Evolutionary conservation across 2,329 filamentous ascomycete genomes (phyloP), one percentile per base, ranked within the genome.

Genomic region (Colletotrichum sp.): DNA sequence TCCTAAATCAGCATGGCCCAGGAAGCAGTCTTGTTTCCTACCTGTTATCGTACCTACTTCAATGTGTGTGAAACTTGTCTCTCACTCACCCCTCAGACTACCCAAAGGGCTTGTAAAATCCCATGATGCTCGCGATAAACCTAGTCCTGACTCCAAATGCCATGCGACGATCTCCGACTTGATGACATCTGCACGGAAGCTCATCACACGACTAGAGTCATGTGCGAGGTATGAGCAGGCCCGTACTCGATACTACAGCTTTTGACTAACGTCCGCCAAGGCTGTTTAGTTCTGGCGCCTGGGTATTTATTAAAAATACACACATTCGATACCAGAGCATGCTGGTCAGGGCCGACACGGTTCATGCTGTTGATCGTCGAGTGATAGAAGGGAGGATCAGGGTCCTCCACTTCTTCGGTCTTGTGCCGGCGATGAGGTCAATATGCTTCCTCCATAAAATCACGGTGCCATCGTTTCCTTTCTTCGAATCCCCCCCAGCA

Each of bases 351-450:
- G 36, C 16, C 8, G 5, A 9, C 0, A 1, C 6, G 4, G 9
- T 12, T 2, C 39, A 6, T 49, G 19, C 1, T 22, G 11, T 49
- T 13, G 0, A 4, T 22, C 7, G 44, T 49, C 4, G 1, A 13
- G 11, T 4, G 44, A 13, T 49, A 19, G 3, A 22, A 49, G 11
- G 0, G 0, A 49, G 39, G 2, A 22, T 0, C 6, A 49, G 1
- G 44, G 6, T 6, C 3, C 1, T 49, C 0, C 4, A 5, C 11
- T 49, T 0, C 11, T 13, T 0, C n/a, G n/a, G 11, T 22, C 44
- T 22, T 4, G 44, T 13, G 44, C 44, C 44, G 11, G 39, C 3
- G 39, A 49, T 6, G 0, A 13, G 44, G 0, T 4, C 19, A 12
- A 12, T n/a, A 1, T n/a, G 5, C 39, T 3, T 0, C 5, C 9